phyloP scores from a whole-genome alignment of 371 early-diverging fungal genomes.

The Chytridium lagenaria region DNA sequence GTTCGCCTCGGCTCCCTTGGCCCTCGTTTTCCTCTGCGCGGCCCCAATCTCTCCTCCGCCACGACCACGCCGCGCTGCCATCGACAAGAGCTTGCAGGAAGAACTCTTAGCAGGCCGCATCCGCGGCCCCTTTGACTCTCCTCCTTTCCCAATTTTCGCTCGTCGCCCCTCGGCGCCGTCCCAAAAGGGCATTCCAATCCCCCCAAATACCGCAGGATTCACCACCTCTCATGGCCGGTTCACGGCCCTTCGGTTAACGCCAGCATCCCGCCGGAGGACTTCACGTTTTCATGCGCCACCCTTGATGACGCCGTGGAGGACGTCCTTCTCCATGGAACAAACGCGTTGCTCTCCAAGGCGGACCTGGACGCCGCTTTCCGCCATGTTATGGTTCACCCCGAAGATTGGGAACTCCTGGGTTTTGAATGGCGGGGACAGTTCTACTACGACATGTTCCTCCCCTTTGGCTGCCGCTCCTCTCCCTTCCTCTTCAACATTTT shows the following conservation, averaged over 20 bases:
- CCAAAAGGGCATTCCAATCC: conserved; percentile 14
- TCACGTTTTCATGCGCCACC: neutral
- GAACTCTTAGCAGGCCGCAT: neutral
- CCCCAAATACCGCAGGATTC: neutral
- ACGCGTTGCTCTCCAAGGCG: neutral
- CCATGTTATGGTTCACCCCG: conserved; percentile 18
- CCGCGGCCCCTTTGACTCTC: conserved; percentile 5
- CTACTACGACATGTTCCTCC: conserved; percentile 22
- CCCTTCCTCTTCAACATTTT: conserved; percentile 29
- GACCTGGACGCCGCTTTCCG: conserved; percentile 22
- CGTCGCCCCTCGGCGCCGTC: conserved; percentile 21
- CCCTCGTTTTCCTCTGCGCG: neutral
- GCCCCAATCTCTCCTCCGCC: conserved; percentile 10
- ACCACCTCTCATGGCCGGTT: conserved; percentile 25
- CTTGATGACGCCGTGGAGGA: conserved; percentile 10
- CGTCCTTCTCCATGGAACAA: neutral
- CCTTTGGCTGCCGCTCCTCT: conserved; percentile 24
- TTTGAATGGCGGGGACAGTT: conserved; percentile 18
- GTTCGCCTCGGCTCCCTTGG: conserved; percentile 16
- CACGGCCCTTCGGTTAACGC: conserved; percentile 20
- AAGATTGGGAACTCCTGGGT: conserved; percentile 28
- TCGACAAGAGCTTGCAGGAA: neutral
- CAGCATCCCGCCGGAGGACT: neutral
- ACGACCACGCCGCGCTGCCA: neutral
- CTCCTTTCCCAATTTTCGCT: conserved; percentile 21